Conservation (phyloP, 805 yeast genomes). For the Sugiyamaella valdiviana region DNA sequence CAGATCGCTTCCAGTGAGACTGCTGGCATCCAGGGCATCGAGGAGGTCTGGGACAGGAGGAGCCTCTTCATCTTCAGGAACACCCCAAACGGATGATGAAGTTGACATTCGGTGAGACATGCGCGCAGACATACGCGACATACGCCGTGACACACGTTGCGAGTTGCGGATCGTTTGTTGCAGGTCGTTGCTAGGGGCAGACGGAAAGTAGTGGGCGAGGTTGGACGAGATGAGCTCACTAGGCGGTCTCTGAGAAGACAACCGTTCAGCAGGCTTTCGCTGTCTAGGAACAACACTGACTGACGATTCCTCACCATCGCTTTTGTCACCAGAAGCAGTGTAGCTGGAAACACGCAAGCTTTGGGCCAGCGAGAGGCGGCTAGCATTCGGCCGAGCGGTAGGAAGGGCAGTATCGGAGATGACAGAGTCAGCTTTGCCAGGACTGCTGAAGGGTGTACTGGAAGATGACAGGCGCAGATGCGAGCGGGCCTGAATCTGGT, state of each 20-base stretch:
- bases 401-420: background rate
- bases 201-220: slow-evolving; percentile 86
- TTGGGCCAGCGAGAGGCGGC: background rate
- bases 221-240: slow-evolving; percentile 86
- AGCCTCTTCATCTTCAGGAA: slow-evolving; percentile 20
- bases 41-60: slow-evolving; percentile 20
- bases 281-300: slow-evolving; percentile 8
- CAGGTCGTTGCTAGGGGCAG: slow-evolving; percentile 61
- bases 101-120: slow-evolving; percentile 27
- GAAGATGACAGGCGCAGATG: background rate
- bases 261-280: slow-evolving; percentile 5
- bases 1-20: background rate
- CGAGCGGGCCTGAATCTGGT: slow-evolving; percentile 16
- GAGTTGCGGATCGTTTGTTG: slow-evolving; percentile 80
- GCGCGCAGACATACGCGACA: slow-evolving; percentile 39
- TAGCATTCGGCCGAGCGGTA: background rate
- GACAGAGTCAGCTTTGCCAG: background rate
- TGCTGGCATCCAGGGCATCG: slow-evolving; percentile 1
- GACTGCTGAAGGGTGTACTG: background rate
- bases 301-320: background rate
- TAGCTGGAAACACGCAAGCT: background rate
- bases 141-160: slow-evolving; percentile 66
- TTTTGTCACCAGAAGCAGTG: background rate
- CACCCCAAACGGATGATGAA: slow-evolving; percentile 24
- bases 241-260: slow-evolving; percentile 80